Conservation (phyloP, 1,139 yeast genomes). For the Lodderomyces orthopsilosis region DNA sequence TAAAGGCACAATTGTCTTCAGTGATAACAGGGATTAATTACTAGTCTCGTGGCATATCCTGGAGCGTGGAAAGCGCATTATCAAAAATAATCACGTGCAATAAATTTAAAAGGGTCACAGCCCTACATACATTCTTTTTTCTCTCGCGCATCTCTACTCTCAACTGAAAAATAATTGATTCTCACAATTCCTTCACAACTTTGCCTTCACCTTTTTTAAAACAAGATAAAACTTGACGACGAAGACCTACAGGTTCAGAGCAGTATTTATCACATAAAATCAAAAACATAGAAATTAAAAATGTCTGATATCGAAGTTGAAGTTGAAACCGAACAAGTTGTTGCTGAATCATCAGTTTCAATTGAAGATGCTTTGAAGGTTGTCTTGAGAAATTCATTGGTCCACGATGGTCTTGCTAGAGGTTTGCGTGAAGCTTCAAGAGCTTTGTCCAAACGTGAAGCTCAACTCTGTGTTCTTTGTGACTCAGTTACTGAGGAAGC, state of each 20-base stretch:
- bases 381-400: constrained; percentile 96
- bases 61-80: no score
- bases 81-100: no score
- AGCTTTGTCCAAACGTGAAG: constrained; percentile 97
- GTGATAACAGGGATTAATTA: no score
- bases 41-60: no score
- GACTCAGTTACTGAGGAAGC: constrained; percentile 98
- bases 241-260: constrained; percentile 2
- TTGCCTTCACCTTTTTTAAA: neutral
- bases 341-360: constrained; percentile 87
- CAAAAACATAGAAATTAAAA: neutral
- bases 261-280: constrained; percentile 1
- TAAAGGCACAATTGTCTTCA: no score
- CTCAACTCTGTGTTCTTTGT: constrained; percentile 95
- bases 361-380: constrained; percentile 98
- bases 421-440: constrained; percentile 99
- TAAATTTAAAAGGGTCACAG: neutral
- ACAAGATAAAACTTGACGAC: constrained; percentile 1
- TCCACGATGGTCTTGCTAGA: constrained; percentile 99
- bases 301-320: constrained; percentile 90
- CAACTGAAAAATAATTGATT: neutral
- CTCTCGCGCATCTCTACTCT: neutral
- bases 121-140: neutral
- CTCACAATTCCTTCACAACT: neutral
- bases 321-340: constrained; percentile 80